Conservation (phyloP, 805 yeast species). For the Candida maesae region DNA sequence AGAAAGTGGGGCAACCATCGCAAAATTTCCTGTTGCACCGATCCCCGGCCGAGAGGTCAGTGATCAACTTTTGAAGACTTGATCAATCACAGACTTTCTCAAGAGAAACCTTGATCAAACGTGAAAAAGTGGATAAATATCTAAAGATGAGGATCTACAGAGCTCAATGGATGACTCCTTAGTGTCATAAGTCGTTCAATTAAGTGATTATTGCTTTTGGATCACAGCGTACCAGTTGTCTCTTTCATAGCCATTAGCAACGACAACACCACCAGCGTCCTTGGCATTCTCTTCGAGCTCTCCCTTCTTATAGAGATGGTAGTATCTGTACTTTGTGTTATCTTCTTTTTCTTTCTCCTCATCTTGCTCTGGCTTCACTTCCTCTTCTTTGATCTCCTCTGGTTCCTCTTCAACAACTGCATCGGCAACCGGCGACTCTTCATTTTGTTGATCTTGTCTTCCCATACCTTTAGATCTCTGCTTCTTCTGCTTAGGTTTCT, state of each 20-base stretch:
- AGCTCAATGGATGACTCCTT: too few species aligned
- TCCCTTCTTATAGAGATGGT: constrained; percentile 82
- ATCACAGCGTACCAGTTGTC: constrained; percentile 91
- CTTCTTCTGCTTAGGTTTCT: constrained; percentile 30
- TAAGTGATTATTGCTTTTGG: constrained; percentile 15
- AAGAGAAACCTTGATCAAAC: too few species aligned
- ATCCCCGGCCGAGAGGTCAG: too few species aligned
- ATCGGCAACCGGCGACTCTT: constrained; percentile 14
- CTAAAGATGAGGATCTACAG: too few species aligned
- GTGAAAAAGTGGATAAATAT: too few species aligned
- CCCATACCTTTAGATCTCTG: constrained; percentile 17
- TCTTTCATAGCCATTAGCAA: constrained; percentile 78
- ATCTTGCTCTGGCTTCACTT: not conserved
- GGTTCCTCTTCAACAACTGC: not conserved
- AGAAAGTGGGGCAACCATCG: too few species aligned
- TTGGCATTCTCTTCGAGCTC: constrained; percentile 72
- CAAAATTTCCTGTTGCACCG: too few species aligned
- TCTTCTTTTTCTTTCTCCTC: constrained; percentile 29
- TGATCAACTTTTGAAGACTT: too few species aligned
- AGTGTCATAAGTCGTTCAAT: too few species aligned
- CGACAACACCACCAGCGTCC: constrained; percentile 65
- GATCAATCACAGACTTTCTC: too few species aligned
- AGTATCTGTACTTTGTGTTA: constrained; percentile 74
- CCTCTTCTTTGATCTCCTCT: constrained; percentile 12
- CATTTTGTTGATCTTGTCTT: constrained; percentile 25